Evolutionary conservation across 306 rosid species (phyloP).

Genomic region (Gynostemma pentaphyllum): DNA sequence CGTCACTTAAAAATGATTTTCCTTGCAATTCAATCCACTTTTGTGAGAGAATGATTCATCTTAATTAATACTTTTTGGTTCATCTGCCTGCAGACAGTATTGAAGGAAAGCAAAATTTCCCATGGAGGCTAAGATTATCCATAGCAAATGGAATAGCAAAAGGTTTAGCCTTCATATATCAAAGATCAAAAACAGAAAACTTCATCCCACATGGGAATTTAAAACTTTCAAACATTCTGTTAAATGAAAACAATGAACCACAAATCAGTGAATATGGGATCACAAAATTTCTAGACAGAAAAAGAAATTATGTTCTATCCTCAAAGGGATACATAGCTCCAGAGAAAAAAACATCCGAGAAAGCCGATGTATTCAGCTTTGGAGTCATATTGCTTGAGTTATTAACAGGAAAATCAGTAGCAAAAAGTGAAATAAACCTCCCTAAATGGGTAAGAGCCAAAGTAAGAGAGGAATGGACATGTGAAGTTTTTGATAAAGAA

Average conservation of each 20-base stretch:
- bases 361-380: slow-evolving; percentile 54
- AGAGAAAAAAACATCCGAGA: slow-evolving; percentile 43
- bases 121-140: slow-evolving; percentile 44
- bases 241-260: slow-evolving; percentile 39
- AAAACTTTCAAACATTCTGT: slow-evolving; percentile 62
- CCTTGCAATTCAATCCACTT: neutral
- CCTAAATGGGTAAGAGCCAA: slow-evolving; percentile 70
- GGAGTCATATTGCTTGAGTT: slow-evolving; percentile 53
- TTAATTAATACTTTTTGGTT: neutral
- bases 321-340: slow-evolving; percentile 52
- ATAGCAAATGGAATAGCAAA: slow-evolving; percentile 60
- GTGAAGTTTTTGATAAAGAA: slow-evolving; percentile 64
- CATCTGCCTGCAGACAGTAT: slow-evolving; percentile 38
- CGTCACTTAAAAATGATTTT: too few species aligned
- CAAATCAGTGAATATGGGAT: slow-evolving; percentile 59
- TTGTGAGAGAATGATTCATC: neutral
- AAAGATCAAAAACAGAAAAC: slow-evolving; percentile 21
- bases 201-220: slow-evolving; percentile 64
- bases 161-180: slow-evolving; percentile 45
- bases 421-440: slow-evolving; percentile 42
- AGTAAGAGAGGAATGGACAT: slow-evolving; percentile 80
- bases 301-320: slow-evolving; percentile 18
- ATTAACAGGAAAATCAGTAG: slow-evolving; percentile 52
- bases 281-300: slow-evolving; percentile 39
- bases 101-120: slow-evolving; percentile 40